Base-by-base conservation (phyloP, 2,329 filamentous ascomycete species). In the Paecilomyces fulvus region DNA sequence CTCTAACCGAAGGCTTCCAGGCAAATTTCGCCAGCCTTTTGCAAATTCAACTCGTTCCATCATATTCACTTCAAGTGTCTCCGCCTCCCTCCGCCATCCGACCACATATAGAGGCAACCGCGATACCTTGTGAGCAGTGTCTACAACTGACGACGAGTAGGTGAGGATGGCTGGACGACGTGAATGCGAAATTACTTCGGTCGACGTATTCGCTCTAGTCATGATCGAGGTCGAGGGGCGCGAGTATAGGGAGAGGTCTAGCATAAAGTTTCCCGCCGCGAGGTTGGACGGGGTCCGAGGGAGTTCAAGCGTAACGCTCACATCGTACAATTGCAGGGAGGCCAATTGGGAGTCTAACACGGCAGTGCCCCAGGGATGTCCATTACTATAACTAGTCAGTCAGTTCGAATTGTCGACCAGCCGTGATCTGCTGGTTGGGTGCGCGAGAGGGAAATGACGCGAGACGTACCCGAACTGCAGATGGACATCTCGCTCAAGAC, bases 251-350 rank as follows among this genome's bases (percentile, higher is more conserved):
- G 84, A 82, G 14, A 96, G 76, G 51, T 89, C 86, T 17, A 97
- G 77, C 94, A 99, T 99, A 78, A 96, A 97, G 75, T 97, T 97
- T 28, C 94, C 94, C 12, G 83, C 82, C 1, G 81, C 82, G 21
- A 88, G 74, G 66, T 99, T 99, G 1, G 80, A 73, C 0, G 84
- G 85, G 2, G 90, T 94, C 46, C 87, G 85, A 17, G 94, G 94
- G 60, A 99, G 79, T 3, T 83, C 81, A 30, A 99, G 79, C 21
- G 83, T 79, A 1, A 97, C 79, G 4, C 82, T 80, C 48, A 99
- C 81, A 70, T 97, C 91, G 78, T 99, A 99, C 51, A 86, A 81
- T 70, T 96, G 92, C 51, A 83, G 79, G 17, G 83, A 78, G 62
- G 87, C 83, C 60, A 94, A 75, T 51, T 82, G 78, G 20, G 77